These are phyloP conservation scores for Xylariaceae sp. DNA, from an alignment of 2,329 filamentous ascomycete genomes.

Conservation along the genomic window DNA sequence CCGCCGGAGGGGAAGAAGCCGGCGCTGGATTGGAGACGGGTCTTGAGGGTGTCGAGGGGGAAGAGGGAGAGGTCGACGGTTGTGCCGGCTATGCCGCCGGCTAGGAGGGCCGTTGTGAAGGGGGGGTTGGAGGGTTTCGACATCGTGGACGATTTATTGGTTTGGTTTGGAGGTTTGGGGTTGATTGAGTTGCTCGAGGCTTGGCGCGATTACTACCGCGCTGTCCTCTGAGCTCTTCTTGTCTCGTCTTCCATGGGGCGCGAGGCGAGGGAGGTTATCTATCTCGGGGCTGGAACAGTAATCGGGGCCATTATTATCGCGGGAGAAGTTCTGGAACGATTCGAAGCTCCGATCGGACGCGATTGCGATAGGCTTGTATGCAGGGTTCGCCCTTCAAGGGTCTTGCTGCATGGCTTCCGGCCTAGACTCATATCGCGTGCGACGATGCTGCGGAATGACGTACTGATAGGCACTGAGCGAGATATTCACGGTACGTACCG, in stretches of 20 bases:
- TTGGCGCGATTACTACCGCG: constrained; percentile 10
- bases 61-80: constrained; percentile 96
- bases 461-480: constrained; percentile 14
- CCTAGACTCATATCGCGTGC: background rate
- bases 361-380: constrained; percentile 3
- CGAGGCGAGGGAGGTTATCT: background rate
- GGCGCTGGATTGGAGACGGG: constrained; percentile 77
- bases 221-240: constrained; percentile 3
- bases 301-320: too few relatives aligned
- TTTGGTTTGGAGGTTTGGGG: background rate
- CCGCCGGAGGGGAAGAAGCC: constrained; percentile 80
- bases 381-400: background rate
- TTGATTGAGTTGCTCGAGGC: background rate
- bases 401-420: background rate
- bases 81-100: constrained; percentile 86
- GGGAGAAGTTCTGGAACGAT: constrained; percentile 3
- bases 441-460: constrained; percentile 9
- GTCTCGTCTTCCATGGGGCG: constrained; percentile 2
- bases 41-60: constrained; percentile 98
- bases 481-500: background rate
- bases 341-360: background rate
- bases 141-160: constrained; percentile 2
- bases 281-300: background rate
- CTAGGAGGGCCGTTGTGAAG: constrained; percentile 61
- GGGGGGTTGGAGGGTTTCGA: constrained; percentile 34